phyloP scores from a whole-genome alignment of 2,329 filamentous ascomycete genomes.

The Trichoderma arundinaceum region DNA sequence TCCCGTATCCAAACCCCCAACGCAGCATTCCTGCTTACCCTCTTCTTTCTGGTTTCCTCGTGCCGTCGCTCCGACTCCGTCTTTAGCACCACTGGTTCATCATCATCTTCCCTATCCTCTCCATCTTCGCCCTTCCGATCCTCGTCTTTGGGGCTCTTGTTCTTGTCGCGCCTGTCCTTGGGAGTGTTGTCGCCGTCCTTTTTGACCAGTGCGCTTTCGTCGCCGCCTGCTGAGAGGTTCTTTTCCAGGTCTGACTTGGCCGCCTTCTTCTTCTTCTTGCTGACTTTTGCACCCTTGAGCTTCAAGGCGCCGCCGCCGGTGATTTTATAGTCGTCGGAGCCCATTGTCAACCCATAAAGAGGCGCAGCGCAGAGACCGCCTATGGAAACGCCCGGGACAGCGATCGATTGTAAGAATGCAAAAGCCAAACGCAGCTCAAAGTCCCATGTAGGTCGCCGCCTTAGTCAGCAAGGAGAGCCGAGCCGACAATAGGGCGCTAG shows the following conservation, averaged over 20 bases:
- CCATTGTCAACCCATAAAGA: constrained; percentile 55
- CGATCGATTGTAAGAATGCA: neutral
- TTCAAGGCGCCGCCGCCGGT: constrained; percentile 76
- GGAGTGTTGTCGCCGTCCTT: constrained; percentile 38
- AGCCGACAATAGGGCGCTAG: constrained; percentile 25
- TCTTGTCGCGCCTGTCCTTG: constrained; percentile 40
- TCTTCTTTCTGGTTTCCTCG: constrained; percentile 80
- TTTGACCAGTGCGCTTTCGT: constrained; percentile 27
- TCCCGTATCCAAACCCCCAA: neutral
- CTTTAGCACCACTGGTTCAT: constrained; percentile 57
- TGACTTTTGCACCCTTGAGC: constrained; percentile 76
- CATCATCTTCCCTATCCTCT: constrained; percentile 42
- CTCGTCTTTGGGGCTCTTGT: constrained; percentile 29
- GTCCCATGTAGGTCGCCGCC: neutral
- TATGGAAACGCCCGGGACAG: neutral
- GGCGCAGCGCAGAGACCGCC: neutral
- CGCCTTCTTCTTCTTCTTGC: constrained; percentile 71
- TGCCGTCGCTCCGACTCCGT: constrained; percentile 83
- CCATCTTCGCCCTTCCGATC: constrained; percentile 37
- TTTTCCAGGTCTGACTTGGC: constrained; percentile 56
- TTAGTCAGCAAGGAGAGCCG: constrained; percentile 26
- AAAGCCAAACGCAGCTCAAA: neutral
- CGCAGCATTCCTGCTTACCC: constrained; percentile 58
- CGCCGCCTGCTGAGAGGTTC: constrained; percentile 48
- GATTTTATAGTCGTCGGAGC: constrained; percentile 74